phyloP scores from a whole-genome alignment of 2,329 filamentous ascomycete species.

The Xylaria digitata region DNA sequence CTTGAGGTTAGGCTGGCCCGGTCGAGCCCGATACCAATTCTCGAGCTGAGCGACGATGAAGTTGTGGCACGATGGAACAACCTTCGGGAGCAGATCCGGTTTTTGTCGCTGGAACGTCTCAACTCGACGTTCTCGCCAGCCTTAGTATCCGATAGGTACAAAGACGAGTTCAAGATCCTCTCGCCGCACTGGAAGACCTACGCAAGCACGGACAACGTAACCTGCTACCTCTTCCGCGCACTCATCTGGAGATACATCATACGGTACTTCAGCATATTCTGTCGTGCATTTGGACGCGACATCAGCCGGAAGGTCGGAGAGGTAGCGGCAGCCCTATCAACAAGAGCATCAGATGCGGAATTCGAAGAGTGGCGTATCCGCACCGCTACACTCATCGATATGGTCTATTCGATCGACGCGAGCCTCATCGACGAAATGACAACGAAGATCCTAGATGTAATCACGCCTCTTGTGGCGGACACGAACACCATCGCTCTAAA shows the following conservation, averaged over 20 bases:
- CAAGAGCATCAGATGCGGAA: constrained; percentile 35
- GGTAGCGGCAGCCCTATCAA: constrained; percentile 32
- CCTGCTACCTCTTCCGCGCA: constrained; percentile 46
- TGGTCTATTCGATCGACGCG: constrained; percentile 37
- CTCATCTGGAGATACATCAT: constrained; percentile 49
- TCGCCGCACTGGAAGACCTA: constrained; percentile 47
- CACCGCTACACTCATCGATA: constrained; percentile 42
- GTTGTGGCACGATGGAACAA: constrained; percentile 40
- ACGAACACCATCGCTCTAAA: constrained; percentile 32
- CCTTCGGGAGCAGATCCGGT: constrained; percentile 42
- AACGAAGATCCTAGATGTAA: constrained; percentile 39
- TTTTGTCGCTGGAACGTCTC: constrained; percentile 41
- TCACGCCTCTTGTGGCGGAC: constrained; percentile 36
- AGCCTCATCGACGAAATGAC: constrained; percentile 34
- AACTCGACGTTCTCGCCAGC: constrained; percentile 33
- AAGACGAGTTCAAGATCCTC: constrained; percentile 42
- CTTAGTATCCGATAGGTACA: constrained; percentile 36
- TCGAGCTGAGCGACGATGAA: constrained; percentile 39
- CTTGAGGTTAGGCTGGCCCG: constrained; percentile 33
- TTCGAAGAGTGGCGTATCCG: constrained; percentile 43
- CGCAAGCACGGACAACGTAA: constrained; percentile 38
- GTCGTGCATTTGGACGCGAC: constrained; percentile 44
- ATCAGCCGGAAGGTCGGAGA: constrained; percentile 35
- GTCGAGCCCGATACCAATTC: not conserved
- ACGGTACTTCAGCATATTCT: constrained; percentile 41